Conservation (phyloP, 2,329 filamentous ascomycete genomes). For the Venturia asperata region DNA sequence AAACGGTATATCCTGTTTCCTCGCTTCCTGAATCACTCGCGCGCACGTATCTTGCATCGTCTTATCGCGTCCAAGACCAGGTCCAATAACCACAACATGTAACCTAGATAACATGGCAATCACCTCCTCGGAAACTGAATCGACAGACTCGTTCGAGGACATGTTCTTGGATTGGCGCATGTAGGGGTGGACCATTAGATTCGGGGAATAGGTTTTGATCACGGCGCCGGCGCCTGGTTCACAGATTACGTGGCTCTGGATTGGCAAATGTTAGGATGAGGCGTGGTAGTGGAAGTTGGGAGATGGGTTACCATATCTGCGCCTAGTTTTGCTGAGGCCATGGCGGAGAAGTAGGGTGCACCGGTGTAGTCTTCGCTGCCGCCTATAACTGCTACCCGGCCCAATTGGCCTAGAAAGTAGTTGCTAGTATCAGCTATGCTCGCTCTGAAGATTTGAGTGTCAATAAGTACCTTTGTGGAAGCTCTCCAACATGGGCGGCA, state of each 20-base stretch:
- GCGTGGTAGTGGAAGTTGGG: background rate
- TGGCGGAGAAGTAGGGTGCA: constrained; percentile 95
- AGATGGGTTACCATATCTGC: constrained; percentile 68
- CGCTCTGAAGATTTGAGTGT: background rate
- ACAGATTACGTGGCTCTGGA: constrained; percentile 86
- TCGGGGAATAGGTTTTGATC: constrained; percentile 96
- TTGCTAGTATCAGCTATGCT: background rate
- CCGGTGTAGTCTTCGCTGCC: constrained; percentile 95
- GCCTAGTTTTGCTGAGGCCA: constrained; percentile 86
- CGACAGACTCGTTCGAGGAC: constrained; percentile 40
- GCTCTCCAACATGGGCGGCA: constrained; percentile 88
- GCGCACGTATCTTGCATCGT: constrained; percentile 85
- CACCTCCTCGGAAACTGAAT: constrained; percentile 60
- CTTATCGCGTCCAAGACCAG: constrained; percentile 80
- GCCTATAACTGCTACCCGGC: constrained; percentile 86
- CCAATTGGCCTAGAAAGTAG: constrained; percentile 65
- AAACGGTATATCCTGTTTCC: constrained; percentile 64
- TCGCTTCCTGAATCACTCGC: constrained; percentile 70
- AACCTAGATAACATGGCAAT: constrained; percentile 76
- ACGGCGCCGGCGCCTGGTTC: constrained; percentile 75
- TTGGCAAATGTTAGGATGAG: background rate
- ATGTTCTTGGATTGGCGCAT: constrained; percentile 70
- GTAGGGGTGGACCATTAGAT: constrained; percentile 95
- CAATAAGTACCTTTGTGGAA: constrained; percentile 77
- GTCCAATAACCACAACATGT: constrained; percentile 88